Conservation (phyloP, 2,329 filamentous ascomycete genomes). For the Dactylella cylindrospora region DNA sequence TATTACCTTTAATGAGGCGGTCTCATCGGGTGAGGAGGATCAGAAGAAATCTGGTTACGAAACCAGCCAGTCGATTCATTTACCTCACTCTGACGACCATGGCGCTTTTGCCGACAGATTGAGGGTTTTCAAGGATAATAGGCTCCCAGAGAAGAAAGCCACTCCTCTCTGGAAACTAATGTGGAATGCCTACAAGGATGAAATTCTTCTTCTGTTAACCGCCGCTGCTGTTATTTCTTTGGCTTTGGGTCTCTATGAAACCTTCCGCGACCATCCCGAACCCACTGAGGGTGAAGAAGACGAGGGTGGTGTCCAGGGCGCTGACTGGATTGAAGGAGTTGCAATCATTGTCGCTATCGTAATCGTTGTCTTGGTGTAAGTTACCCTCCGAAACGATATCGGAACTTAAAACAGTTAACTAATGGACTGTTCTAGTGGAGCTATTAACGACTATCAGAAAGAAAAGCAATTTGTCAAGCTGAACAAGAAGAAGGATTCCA, state of each 20-base stretch:
- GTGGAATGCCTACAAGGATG: conserved; percentile 73
- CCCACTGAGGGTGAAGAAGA: conserved; percentile 55
- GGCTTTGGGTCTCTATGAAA: conserved; percentile 69
- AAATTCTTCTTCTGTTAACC: conserved; percentile 69
- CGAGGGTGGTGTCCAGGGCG: conserved; percentile 48
- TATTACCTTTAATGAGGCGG: conserved; percentile 58
- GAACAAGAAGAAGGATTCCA: conserved; percentile 77
- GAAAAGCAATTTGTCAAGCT: conserved; percentile 76
- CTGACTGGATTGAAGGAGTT: conserved; percentile 80
- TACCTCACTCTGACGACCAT: conserved; percentile 12
- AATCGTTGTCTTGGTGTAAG: conserved; percentile 69
- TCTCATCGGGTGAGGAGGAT: conserved; percentile 48
- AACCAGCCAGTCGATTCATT: conserved; percentile 20
- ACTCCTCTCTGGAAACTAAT: conserved; percentile 63
- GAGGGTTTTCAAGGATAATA: conserved; percentile 63
- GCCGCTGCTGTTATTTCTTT: conserved; percentile 69
- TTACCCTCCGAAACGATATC: background rate
- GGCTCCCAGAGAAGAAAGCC: conserved; percentile 64
- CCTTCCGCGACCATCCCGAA: conserved; percentile 53
- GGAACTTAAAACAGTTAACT: conserved; percentile 3
- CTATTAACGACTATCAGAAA: conserved; percentile 77
- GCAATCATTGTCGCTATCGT: conserved; percentile 78
- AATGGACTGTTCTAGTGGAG: conserved; percentile 57
- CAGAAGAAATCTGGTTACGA: conserved; percentile 44
- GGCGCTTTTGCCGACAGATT: conserved; percentile 58